Base-by-base conservation (phyloP, 2,329 filamentous ascomycete species). In the Sphaerulina musiva region DNA sequence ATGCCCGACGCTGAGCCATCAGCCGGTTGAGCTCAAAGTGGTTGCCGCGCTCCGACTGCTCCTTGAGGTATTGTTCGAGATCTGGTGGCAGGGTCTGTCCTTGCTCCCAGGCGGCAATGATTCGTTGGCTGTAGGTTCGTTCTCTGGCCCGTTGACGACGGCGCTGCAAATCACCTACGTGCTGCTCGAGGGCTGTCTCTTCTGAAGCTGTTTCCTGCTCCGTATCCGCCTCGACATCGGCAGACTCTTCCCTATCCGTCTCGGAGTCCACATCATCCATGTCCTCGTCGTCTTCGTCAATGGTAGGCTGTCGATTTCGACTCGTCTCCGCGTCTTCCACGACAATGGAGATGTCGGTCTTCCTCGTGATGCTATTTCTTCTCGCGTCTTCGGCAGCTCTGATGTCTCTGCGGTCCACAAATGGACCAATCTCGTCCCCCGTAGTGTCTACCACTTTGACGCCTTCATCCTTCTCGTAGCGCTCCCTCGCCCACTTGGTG, bases 401-500 rank as follows among this genome's bases (percentile, higher is more conserved):
- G 45, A 53, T 12, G 42, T 62, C 59, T 54, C 60, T 56, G 17
- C 63, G 53, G 39, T 70, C 66, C 74, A 82, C 74, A 79, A 79
- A 89, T 55, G 80, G 77, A 3, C 75, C 73, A 54, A 91, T 83
- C 23, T 80, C 84, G 63, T 87, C 83, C 48, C 80, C 80, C 1
- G 86, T 84, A 5, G 87, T 89, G 66, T 92, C 87, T 46, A 74
- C 71, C 58, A 92, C 89, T 31, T 72, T 73, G 55, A 86, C 78
- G 34, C 83, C 83, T 64, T 89, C 85, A 66, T 91, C 87, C 54
- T 79, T 78, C 74, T 92, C 87, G 66, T 84, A 92, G 51, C 86
- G 81, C 67, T 90, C 85, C 67, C 89, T 85, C 57, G 87, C 87
- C 87, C 87, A 91, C 58, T 84, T 83, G 8, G 87, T 91, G 54